Conservation (phyloP, 805 yeast genomes). For the Cyberlindnera euphorbiae region DNA sequence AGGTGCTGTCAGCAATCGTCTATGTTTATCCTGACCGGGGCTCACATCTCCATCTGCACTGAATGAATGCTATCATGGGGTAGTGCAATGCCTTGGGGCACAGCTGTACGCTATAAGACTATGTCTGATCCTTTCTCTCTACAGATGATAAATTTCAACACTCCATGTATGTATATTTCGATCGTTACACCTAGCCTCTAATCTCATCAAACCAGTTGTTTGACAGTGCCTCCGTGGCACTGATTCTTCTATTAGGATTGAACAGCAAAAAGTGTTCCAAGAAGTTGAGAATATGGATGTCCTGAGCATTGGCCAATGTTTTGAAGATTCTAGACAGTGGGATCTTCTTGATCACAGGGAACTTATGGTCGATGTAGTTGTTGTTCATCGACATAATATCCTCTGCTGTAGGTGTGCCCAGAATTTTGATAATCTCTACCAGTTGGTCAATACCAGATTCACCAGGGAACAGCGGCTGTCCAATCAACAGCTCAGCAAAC, state of each 20-base stretch:
- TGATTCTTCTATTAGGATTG: constrained; percentile 60
- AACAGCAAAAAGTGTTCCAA: constrained; percentile 3
- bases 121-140: too few relatives aligned
- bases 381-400: constrained; percentile 95
- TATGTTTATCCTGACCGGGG: too few relatives aligned
- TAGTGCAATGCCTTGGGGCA: too few relatives aligned
- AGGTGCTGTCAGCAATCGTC: too few relatives aligned
- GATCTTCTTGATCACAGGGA: constrained; percentile 81
- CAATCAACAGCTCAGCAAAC: constrained; percentile 91
- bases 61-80: too few relatives aligned
- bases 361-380: constrained; percentile 93
- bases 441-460: constrained; percentile 96
- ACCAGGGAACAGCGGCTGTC: constrained; percentile 97
- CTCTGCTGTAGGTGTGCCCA: constrained; percentile 94
- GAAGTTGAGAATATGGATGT: constrained; percentile 38
- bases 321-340: constrained; percentile 67
- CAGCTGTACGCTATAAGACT: too few relatives aligned
- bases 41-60: too few relatives aligned
- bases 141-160: too few relatives aligned
- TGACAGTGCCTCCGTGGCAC: constrained; percentile 49
- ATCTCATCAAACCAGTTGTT: constrained; percentile 45
- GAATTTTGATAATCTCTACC: constrained; percentile 91
- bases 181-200: not conserved
- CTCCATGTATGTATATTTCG: too few relatives aligned
- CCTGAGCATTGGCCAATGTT: constrained; percentile 40